phyloP scores from a whole-genome alignment of 148 eudicot genomes.

The Cornus controversa region DNA sequence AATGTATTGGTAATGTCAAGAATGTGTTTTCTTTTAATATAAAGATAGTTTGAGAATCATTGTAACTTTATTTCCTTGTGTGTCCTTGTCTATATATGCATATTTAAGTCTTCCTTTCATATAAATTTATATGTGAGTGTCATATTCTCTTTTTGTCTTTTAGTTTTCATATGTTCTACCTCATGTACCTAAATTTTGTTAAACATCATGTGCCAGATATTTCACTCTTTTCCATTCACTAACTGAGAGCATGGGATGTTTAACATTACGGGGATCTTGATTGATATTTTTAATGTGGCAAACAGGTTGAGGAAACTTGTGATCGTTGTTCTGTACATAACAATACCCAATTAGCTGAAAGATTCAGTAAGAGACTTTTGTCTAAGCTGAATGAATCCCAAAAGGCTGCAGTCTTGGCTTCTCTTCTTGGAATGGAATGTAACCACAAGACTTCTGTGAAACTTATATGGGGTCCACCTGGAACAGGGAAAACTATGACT shows the following conservation, averaged over 20 bases:
- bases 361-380: slow-evolving; percentile 11
- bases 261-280: neutral
- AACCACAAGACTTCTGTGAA: slow-evolving; percentile 29
- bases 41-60: neutral
- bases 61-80: neutral
- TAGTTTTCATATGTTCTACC: neutral
- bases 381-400: slow-evolving; percentile 42
- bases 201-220: neutral
- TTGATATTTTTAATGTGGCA: slow-evolving; percentile 2
- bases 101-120: neutral
- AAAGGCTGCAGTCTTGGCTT: slow-evolving; percentile 24
- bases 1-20: neutral
- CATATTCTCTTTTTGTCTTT: neutral
- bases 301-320: slow-evolving; percentile 43
- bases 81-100: neutral
- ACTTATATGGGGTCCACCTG: slow-evolving; percentile 72
- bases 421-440: slow-evolving; percentile 23
- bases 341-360: slow-evolving; percentile 20
- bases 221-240: neutral
- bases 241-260: too few species aligned
- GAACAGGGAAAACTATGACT: slow-evolving; percentile 63
- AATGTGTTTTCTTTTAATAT: neutral
- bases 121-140: neutral
- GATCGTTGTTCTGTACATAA: slow-evolving; percentile 19
- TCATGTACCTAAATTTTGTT: neutral